Evolutionary conservation across 352 stramenopile species (phyloP).

Genomic region (Phytophthora pluvialis): DNA sequence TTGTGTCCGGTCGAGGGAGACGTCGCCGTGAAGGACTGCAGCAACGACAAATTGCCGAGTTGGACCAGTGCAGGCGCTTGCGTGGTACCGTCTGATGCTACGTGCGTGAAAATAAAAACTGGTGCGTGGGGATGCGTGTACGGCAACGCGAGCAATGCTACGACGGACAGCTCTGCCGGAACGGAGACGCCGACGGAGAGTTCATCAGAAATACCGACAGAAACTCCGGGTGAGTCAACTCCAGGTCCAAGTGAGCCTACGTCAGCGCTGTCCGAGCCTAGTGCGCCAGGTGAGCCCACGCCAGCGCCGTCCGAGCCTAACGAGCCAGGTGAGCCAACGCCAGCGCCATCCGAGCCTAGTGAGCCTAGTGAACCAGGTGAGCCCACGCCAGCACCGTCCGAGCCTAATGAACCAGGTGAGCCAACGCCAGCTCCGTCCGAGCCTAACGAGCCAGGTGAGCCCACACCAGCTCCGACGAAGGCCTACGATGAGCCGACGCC

Average conservation of each 20-base stretch:
- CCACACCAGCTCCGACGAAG: constrained; percentile 17
- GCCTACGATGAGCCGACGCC: constrained; percentile 2
- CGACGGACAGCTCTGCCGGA: not conserved
- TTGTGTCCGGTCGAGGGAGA: constrained; percentile 67
- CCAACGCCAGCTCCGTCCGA: not conserved
- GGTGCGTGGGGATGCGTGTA: constrained; percentile 74
- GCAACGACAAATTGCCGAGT: constrained; percentile 59
- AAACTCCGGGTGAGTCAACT: not conserved
- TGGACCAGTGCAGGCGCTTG: constrained; percentile 56
- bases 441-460: not conserved
- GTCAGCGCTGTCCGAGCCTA: not conserved
- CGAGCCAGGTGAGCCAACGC: not conserved
- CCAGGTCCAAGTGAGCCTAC: not conserved
- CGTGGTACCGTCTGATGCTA: constrained; percentile 53
- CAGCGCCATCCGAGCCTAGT: not conserved
- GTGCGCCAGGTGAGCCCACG: not conserved
- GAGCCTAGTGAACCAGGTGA: not conserved
- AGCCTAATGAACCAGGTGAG: not conserved
- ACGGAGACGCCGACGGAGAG: constrained; percentile 1
- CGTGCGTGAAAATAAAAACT: constrained; percentile 71
- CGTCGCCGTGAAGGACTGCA: constrained; percentile 56
- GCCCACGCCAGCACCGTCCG: not conserved
- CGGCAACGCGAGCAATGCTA: not conserved
- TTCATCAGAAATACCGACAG: not conserved
- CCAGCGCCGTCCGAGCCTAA: constrained; percentile 1